phyloP scores from a whole-genome alignment of 2,329 filamentous ascomycete species.

The Berkeleyomyces rouxiae region DNA sequence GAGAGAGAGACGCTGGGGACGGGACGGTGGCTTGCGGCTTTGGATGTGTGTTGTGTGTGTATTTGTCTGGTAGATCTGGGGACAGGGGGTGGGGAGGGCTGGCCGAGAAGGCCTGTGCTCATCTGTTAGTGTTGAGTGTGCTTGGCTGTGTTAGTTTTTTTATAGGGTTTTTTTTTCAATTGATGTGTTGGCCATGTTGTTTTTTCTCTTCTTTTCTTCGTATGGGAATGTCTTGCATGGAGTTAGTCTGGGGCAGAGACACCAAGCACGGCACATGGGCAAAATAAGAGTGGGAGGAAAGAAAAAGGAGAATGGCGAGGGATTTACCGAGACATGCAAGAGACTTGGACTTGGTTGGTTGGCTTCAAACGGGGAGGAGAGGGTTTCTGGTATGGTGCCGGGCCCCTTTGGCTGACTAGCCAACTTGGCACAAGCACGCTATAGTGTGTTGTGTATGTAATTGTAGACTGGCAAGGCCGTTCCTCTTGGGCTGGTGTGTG shows the following conservation, averaged over 20 bases:
- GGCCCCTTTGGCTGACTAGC: too few species aligned
- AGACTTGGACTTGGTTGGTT: background rate
- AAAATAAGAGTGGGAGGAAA: too few species aligned
- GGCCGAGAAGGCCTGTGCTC: background rate
- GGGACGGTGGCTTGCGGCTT: background rate
- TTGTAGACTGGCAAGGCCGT: too few species aligned
- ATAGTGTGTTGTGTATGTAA: too few species aligned
- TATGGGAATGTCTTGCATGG: too few species aligned
- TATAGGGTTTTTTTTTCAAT: background rate
- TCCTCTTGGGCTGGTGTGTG: too few species aligned
- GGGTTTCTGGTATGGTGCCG: background rate
- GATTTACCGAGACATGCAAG: background rate
- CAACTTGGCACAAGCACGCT: too few species aligned
- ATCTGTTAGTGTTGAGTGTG: background rate
- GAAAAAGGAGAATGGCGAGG: background rate
- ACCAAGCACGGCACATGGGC: too few species aligned
- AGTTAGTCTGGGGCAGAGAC: too few species aligned
- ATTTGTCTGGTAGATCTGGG: background rate
- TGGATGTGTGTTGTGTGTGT: background rate
- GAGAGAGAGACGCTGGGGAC: background rate
- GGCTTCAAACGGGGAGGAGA: background rate
- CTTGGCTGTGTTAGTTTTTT: background rate
- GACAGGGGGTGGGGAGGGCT: background rate
- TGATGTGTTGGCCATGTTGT: background rate
- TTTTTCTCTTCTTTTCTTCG: too few species aligned